Evolutionary conservation across 768 basidiomycete species (phyloP).

Genomic region (Hydnum rufescens): DNA sequence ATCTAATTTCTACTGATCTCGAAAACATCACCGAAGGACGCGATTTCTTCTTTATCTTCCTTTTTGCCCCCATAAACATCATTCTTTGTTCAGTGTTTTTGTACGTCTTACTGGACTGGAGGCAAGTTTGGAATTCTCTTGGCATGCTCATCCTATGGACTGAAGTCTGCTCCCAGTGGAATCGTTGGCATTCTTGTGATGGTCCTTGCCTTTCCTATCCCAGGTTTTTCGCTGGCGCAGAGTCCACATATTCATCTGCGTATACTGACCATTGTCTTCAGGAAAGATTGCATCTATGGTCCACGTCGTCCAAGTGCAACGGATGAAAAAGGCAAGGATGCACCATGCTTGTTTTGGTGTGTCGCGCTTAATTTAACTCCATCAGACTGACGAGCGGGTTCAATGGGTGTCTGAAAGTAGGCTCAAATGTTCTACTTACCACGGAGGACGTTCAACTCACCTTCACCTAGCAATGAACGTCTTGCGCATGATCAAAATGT

Average conservation of each 20-base stretch:
- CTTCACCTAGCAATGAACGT: constrained; percentile 30
- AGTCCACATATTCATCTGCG: too few relatives aligned
- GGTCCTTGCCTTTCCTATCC: constrained; percentile 34
- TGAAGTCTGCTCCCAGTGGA: constrained; percentile 20
- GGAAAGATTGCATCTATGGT: constrained; percentile 27
- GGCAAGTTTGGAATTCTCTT: constrained; percentile 15
- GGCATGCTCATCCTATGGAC: not conserved
- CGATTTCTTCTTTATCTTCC: constrained; percentile 19
- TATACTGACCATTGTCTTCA: not conserved
- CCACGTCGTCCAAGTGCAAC: constrained; percentile 28
- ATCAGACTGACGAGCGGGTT: constrained; percentile 36
- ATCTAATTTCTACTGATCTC: constrained; percentile 49
- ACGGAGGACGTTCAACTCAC: not conserved
- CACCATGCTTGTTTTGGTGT: not conserved
- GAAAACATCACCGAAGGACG: constrained; percentile 21
- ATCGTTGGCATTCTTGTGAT: constrained; percentile 38
- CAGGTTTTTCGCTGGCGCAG: constrained; percentile 21
- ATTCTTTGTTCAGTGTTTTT: constrained; percentile 24
- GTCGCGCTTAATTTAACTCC: not conserved
- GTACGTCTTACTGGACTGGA: constrained; percentile 32
- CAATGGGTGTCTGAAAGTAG: constrained; percentile 40
- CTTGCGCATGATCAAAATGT: constrained; percentile 50
- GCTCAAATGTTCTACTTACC: constrained; percentile 12
- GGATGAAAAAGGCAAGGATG: constrained; percentile 30
- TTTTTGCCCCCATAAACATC: constrained; percentile 25